Conservation (phyloP, 192 early-diverging fungal species). For the Rhizophagus sp. region DNA sequence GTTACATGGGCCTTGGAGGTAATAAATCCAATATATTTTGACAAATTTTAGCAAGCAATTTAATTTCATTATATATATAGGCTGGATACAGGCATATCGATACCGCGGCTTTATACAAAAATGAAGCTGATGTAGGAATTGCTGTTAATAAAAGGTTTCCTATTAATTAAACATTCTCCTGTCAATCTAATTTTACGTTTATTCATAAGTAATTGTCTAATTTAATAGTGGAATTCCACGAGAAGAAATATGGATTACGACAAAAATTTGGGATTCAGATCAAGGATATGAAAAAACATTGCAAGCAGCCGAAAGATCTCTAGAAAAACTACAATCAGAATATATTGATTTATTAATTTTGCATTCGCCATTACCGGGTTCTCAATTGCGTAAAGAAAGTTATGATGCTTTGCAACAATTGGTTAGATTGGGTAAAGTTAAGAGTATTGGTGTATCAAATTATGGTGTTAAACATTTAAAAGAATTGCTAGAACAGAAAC, state of each 20-base stretch:
- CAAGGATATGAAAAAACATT: constrained; percentile 52
- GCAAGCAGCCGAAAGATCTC: constrained; percentile 51
- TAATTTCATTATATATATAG: constrained; percentile 24
- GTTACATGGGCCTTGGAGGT: neutral
- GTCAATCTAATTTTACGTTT: neutral
- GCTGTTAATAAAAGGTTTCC: constrained; percentile 46
- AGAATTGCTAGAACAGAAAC: constrained; percentile 45
- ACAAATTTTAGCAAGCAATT: neutral
- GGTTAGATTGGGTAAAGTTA: constrained; percentile 49
- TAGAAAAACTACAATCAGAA: constrained; percentile 50
- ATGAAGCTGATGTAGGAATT: constrained; percentile 47
- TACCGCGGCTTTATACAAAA: constrained; percentile 47
- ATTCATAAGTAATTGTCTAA: neutral
- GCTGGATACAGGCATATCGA: constrained; percentile 60
- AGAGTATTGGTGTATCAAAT: constrained; percentile 60
- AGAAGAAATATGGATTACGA: constrained; percentile 62
- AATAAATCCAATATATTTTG: neutral
- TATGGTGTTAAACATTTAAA: constrained; percentile 54
- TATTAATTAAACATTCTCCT: neutral
- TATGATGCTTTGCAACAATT: constrained; percentile 56
- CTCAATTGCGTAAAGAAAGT: constrained; percentile 45
- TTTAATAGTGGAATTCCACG: constrained; percentile 38
- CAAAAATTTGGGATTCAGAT: constrained; percentile 58
- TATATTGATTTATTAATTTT: constrained; percentile 68
- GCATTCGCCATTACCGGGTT: constrained; percentile 55